A percentile compares a stretch with the other conserved stretches of the same genome.
Evolutionary conservation across 2,329 filamentous ascomycete species (phyloP).

Genomic region (Fusarium phyllophilum): DNA sequence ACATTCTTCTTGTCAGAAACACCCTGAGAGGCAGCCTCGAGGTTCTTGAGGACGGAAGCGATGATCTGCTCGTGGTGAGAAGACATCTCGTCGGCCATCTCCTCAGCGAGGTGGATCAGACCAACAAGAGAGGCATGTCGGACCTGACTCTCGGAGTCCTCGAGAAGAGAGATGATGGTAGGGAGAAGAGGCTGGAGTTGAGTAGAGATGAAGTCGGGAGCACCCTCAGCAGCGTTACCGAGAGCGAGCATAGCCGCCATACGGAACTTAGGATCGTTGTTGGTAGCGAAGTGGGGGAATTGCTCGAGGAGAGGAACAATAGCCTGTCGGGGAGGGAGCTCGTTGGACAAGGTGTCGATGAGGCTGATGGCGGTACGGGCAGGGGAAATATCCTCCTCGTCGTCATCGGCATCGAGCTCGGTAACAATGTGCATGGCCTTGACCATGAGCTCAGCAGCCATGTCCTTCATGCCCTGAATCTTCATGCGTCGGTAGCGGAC

Average conservation of each 20-base stretch:
- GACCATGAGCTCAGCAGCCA: conserved; percentile 87
- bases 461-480: conserved; percentile 85
- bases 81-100: conserved; percentile 89
- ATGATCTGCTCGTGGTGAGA: conserved; percentile 88
- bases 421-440: conserved; percentile 90
- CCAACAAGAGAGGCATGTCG: conserved; percentile 88
- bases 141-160: conserved; percentile 85
- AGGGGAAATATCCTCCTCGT: conserved; percentile 83
- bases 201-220: conserved; percentile 95
- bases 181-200: conserved; percentile 90
- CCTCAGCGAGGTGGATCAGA: conserved; percentile 89
- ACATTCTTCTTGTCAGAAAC: conserved; percentile 78
- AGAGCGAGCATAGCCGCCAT: conserved; percentile 92
- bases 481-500: conserved; percentile 95
- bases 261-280: conserved; percentile 79
- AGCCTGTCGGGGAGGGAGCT: conserved; percentile 91
- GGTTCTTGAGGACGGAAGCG: conserved; percentile 85
- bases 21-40: conserved; percentile 80
- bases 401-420: conserved; percentile 82
- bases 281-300: conserved; percentile 82
- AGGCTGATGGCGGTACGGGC: conserved; percentile 86
- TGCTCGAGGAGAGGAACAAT: conserved; percentile 91
- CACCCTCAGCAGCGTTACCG: conserved; percentile 94
- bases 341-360: conserved; percentile 87
- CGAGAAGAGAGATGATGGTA: conserved; percentile 81